Percentiles rank a stretch among this genome's conserved stretches.
phyloP scores from a whole-genome alignment of 2,329 filamentous ascomycete species.

The Phoma sp. region DNA sequence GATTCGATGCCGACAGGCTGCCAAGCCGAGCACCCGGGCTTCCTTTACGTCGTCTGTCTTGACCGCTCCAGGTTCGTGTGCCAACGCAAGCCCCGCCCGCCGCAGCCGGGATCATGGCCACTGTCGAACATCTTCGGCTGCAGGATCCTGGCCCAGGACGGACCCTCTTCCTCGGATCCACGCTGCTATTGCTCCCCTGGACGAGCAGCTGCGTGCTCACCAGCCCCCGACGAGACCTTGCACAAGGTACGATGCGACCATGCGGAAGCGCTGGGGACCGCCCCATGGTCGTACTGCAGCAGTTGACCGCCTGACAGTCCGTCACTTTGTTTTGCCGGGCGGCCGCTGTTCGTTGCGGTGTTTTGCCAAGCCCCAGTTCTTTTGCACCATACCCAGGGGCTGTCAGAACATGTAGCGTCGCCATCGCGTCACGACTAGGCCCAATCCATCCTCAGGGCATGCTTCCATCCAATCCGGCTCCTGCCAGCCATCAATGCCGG shows the following conservation, averaged over 20 bases:
- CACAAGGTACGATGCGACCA: constrained; percentile 37
- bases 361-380: constrained; percentile 28
- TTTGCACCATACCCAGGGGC: constrained; percentile 36
- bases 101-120: constrained; percentile 26
- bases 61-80: constrained; percentile 29
- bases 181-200: constrained; percentile 25
- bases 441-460: constrained; percentile 20
- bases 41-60: constrained; percentile 13
- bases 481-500: constrained; percentile 11
- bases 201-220: constrained; percentile 19
- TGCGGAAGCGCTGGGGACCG: constrained; percentile 24
- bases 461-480: constrained; percentile 12
- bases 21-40: constrained; percentile 13
- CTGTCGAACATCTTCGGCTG: constrained; percentile 32
- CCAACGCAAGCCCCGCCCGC: constrained; percentile 22
- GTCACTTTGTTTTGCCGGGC: constrained; percentile 28
- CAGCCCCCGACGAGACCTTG: constrained; percentile 19
- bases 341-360: constrained; percentile 27
- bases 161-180: constrained; percentile 35
- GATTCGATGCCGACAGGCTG: constrained; percentile 3
- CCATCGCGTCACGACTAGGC: constrained; percentile 21
- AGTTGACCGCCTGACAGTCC: constrained; percentile 44
- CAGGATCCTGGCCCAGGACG: constrained; percentile 29
- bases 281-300: constrained; percentile 37
- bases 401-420: constrained; percentile 44